Percentiles rank a stretch among this genome's conserved stretches.
Conservation (phyloP, 2,329 filamentous ascomycete species). For the Juglanconis sp. region DNA sequence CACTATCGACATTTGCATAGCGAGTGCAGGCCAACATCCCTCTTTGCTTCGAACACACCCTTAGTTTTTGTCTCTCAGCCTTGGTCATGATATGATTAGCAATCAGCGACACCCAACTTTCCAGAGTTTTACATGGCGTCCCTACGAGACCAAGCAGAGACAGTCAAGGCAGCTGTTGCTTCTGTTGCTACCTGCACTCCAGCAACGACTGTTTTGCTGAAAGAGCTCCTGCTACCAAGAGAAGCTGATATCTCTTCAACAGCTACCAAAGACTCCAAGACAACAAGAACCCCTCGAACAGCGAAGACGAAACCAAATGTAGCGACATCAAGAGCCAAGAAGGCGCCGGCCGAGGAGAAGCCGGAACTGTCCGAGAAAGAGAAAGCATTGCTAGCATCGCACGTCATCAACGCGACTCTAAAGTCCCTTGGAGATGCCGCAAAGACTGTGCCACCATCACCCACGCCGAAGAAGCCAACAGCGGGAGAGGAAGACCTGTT, state of each 20-base stretch:
- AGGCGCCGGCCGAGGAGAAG: constrained; percentile 30
- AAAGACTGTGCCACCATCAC: constrained; percentile 40
- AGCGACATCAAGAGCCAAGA: constrained; percentile 27
- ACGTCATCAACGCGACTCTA: constrained; percentile 68
- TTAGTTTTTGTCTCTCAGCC: constrained; percentile 17
- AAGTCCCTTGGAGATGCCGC: constrained; percentile 67
- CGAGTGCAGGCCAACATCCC: background rate
- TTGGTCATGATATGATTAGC: constrained; percentile 33
- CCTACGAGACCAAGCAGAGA: constrained; percentile 38
- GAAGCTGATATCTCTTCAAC: constrained; percentile 19
- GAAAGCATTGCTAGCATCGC: constrained; percentile 65
- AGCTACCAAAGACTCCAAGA: constrained; percentile 20
- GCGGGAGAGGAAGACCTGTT: constrained; percentile 34
- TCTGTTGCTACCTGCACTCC: constrained; percentile 47
- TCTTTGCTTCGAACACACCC: background rate
- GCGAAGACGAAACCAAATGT: constrained; percentile 26
- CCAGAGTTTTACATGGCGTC: constrained; percentile 35
- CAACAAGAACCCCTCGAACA: constrained; percentile 21
- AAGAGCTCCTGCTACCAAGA: constrained; percentile 41
- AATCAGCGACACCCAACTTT: constrained; percentile 21
- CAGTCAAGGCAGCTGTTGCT: constrained; percentile 43
- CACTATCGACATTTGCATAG: background rate
- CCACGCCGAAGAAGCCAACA: constrained; percentile 30
- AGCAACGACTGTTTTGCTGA: constrained; percentile 42
- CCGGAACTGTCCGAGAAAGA: constrained; percentile 54